Base-by-base conservation (phyloP, 2,329 filamentous ascomycete species). In the Dactylellina cionopaga region DNA sequence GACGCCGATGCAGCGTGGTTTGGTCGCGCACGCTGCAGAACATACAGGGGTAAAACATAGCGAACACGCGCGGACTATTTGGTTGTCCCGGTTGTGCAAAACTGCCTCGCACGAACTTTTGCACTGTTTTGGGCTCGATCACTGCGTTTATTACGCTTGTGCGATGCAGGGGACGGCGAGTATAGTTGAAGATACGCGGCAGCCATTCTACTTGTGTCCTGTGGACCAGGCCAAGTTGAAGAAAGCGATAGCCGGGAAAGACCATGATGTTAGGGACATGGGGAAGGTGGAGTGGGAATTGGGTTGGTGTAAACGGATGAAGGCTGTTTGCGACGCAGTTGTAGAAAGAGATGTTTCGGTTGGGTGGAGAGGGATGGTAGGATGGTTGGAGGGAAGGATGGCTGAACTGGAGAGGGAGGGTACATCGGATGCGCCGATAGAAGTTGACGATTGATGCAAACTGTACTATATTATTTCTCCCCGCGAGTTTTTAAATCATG, bases 81-180 rank as follows among this genome's bases (percentile, higher is more conserved):
- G 88, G 87, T 83, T 90, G 11, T 83, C 83, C 7, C 82, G 85
- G 9, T 78, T 86, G 1, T 86, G 82, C 56, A 84, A 84, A 52
- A 89, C 88, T 0, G 85, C 84, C 0, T 83, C 83, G 1, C 89
- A 91, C 76, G 89, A 91, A 76, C 79, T 91, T 0, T 86, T 87
- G 0, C 89, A 90, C 77, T 91, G 88, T 76, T 84, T 91, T 35
- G 87, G 85, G 0, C 82, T 91, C 11, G 88, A 79, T 5, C 89
- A 91, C 77, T 91, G 89, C 76, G 80, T 85, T 0, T 89, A 87
- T 75, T 89, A 87, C 75, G 86, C 87, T 0, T 90, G 87, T 75
- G 81, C 83, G 1, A 88, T 89, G 87, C 87, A 90, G 77, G 83
- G 85, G 3, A 87, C 85, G 0, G 83, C 84, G 0, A 81, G 83